Evolutionary conservation across 345 rosid species (phyloP).

Genomic region (Raphanus raphanistrum): DNA sequence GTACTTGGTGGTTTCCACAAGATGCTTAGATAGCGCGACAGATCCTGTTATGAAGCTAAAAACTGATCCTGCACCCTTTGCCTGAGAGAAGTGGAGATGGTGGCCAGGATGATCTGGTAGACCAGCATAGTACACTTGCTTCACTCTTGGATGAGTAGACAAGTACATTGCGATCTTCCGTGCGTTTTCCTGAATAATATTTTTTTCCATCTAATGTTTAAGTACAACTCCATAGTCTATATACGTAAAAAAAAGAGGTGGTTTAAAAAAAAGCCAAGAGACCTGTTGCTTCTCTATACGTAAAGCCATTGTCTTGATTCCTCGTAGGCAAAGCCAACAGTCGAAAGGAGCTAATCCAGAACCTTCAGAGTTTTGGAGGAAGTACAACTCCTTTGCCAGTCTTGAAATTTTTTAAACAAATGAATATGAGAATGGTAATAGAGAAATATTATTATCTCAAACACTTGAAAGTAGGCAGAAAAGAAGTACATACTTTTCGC

Average conservation of each 20-base stretch:
- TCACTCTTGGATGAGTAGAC: constrained; percentile 76
- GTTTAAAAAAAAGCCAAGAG: constrained; percentile 20
- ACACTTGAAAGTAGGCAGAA: constrained; percentile 1
- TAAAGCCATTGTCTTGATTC: constrained; percentile 89
- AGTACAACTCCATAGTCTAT: background rate
- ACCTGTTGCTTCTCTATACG: constrained; percentile 98
- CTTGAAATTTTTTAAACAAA: constrained; percentile 39
- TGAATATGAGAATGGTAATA: background rate
- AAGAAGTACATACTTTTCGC: constrained; percentile 65
- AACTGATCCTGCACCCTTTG: constrained; percentile 95
- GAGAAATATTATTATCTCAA: background rate
- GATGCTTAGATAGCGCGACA: constrained; percentile 73
- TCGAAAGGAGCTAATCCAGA: constrained; percentile 96
- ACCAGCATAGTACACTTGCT: constrained; percentile 83
- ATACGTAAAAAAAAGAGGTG: no score
- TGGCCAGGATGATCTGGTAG: constrained; percentile 84
- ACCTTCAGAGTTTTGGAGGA: constrained; percentile 96
- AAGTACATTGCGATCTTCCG: constrained; percentile 85
- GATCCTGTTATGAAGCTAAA: constrained; percentile 96
- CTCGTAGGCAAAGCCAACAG: constrained; percentile 94
- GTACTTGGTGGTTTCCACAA: constrained; percentile 83
- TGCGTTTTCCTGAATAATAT: constrained; percentile 65
- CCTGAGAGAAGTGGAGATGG: constrained; percentile 91
- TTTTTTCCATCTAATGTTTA: background rate
- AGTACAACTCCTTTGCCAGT: constrained; percentile 76